phyloP scores from a whole-genome alignment of 768 basidiomycete species.

The Naganishia vaughanmartiniae region DNA sequence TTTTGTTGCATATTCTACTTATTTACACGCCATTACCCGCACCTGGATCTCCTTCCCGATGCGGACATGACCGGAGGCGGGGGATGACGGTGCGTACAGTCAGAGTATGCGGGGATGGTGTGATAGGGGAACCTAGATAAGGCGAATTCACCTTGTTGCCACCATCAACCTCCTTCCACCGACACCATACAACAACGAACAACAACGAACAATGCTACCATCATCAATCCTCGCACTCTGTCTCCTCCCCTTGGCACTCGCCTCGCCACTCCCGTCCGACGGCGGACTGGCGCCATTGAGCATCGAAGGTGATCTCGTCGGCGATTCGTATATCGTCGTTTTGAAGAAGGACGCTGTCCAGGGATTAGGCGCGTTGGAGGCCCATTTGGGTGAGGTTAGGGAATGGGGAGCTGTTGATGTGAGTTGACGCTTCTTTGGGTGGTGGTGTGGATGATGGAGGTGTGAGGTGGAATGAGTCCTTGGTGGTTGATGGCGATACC shows the following conservation, averaged over 20 bases:
- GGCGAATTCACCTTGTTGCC: not conserved
- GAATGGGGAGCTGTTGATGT: constrained; percentile 60
- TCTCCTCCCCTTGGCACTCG: constrained; percentile 35
- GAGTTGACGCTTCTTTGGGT: constrained; percentile 34
- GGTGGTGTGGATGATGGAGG: not conserved
- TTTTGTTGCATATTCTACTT: no score
- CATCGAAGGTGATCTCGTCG: constrained; percentile 42
- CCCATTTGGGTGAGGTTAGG: constrained; percentile 73
- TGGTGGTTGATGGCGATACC: no score
- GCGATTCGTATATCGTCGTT: constrained; percentile 89
- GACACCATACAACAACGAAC: not conserved
- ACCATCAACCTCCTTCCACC: not conserved
- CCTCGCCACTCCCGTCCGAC: constrained; percentile 38
- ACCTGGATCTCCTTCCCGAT: not conserved
- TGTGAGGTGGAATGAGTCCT: no score
- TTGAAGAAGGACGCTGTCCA: constrained; percentile 65
- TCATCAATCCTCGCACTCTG: constrained; percentile 21
- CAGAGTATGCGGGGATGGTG: not conserved
- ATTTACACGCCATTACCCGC: not conserved
- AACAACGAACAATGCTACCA: constrained; percentile 11
- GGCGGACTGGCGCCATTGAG: constrained; percentile 48
- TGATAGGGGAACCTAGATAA: not conserved
- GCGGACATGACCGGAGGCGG: not conserved
- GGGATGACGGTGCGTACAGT: no score
- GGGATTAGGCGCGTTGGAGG: constrained; percentile 59